Evolutionary conservation across 352 stramenopile genomes (phyloP).

Genomic region (Pythium diclinum): DNA sequence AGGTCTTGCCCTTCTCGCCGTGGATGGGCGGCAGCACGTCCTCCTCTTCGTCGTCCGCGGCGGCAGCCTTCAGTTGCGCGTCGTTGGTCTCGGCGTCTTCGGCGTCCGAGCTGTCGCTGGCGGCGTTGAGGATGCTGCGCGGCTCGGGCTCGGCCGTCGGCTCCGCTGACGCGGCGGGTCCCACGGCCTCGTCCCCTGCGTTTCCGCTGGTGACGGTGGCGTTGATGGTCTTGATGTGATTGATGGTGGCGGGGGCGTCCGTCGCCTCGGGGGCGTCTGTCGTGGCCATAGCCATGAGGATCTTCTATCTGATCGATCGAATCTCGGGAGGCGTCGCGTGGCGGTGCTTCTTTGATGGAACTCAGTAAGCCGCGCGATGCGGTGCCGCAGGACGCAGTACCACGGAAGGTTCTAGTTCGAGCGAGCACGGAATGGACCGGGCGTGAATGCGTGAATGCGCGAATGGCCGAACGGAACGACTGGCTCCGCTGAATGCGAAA

Average conservation of each 20-base stretch:
- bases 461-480: not conserved
- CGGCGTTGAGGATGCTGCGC: slow-evolving; percentile 17
- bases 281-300: not conserved
- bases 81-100: slow-evolving; percentile 2
- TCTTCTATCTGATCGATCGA: too few species aligned
- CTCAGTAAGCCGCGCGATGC: not conserved
- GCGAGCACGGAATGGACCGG: not conserved
- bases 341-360: not conserved
- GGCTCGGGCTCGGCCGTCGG: slow-evolving; percentile 2
- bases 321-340: too few species aligned
- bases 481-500: slow-evolving; percentile 3
- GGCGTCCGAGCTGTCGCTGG: slow-evolving; percentile 5
- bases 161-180: not conserved
- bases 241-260: not conserved
- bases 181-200: not conserved
- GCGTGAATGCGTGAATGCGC: not conserved
- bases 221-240: not conserved
- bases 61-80: not conserved
- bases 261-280: not conserved
- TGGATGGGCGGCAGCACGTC: slow-evolving; percentile 20
- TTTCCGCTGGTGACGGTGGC: not conserved
- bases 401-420: not conserved
- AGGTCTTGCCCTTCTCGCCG: slow-evolving; percentile 16
- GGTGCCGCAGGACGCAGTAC: slow-evolving; percentile 2
- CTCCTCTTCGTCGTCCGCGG: slow-evolving; percentile 22